Evolutionary conservation across 805 yeast species (phyloP).

Genomic region (Candida lessepsii): DNA sequence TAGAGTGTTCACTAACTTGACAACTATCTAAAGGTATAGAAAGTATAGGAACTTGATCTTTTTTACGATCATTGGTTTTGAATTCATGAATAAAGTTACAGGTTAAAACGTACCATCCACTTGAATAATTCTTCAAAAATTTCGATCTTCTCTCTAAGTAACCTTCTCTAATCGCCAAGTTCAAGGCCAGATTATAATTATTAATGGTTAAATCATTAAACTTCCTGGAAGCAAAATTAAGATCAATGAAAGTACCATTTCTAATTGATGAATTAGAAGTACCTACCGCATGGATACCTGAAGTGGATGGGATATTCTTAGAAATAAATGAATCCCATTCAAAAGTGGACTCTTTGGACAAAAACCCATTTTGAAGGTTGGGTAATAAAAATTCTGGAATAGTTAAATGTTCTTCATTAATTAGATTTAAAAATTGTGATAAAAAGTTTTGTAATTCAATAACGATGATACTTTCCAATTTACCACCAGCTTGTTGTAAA

Average conservation of each 20-base stretch:
- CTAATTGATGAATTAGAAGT: constrained; percentile 25
- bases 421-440: constrained; percentile 64
- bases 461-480: constrained; percentile 81
- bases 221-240: constrained; percentile 36
- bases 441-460: constrained; percentile 83
- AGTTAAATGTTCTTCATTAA: constrained; percentile 72
- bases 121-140: constrained; percentile 84
- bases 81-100: constrained; percentile 89
- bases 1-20: constrained; percentile 77
- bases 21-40: constrained; percentile 79
- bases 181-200: constrained; percentile 66
- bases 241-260: constrained; percentile 40
- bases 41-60: constrained; percentile 79
- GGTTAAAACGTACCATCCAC: constrained; percentile 89
- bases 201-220: constrained; percentile 58
- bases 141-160: constrained; percentile 86
- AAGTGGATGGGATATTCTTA: constrained; percentile 51
- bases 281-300: constrained; percentile 27
- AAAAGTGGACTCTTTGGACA: constrained; percentile 71
- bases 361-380: constrained; percentile 52
- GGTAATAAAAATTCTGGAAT: constrained; percentile 66
- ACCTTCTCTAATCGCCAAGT: constrained; percentile 67
- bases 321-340: constrained; percentile 88
- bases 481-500: constrained; percentile 83
- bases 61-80: constrained; percentile 76